Conservation (phyloP, 345 rosid species). For the Brassica juncea region DNA sequence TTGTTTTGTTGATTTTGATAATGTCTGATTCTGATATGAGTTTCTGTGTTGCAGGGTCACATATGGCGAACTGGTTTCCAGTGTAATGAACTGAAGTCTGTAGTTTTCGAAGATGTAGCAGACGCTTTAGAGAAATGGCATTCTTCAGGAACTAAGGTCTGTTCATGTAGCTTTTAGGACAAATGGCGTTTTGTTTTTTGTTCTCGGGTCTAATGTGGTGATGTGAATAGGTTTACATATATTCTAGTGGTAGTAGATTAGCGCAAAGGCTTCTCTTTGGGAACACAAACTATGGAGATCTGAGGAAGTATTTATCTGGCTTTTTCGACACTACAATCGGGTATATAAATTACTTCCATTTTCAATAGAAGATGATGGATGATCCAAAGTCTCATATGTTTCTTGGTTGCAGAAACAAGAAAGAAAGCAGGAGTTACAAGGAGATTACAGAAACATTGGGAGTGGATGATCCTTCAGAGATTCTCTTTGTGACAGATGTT, state of each 20-base stretch:
- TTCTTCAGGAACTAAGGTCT: slow-evolving; percentile 76
- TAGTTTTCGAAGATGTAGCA: slow-evolving; percentile 84
- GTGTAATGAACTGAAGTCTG: slow-evolving; percentile 71
- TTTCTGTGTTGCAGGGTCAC: slow-evolving; percentile 68
- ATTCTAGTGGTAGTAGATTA: slow-evolving; percentile 96
- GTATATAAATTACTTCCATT: slow-evolving; percentile 40
- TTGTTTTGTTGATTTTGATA: neutral
- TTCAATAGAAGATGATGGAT: neutral
- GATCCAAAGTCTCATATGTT: neutral
- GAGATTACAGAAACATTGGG: slow-evolving; percentile 77
- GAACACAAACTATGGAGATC: slow-evolving; percentile 76
- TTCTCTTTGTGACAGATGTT: slow-evolving; percentile 79
- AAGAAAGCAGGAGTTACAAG: slow-evolving; percentile 65
- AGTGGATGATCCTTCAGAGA: slow-evolving; percentile 80
- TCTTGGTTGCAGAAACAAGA: slow-evolving; percentile 66
- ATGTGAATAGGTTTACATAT: slow-evolving; percentile 71
- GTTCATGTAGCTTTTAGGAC: slow-evolving; percentile 5
- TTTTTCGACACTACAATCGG: slow-evolving; percentile 85
- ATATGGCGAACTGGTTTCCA: slow-evolving; percentile 91
- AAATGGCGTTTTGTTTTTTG: neutral
- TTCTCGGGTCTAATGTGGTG: neutral
- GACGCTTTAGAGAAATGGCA: slow-evolving; percentile 88
- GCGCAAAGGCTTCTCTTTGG: slow-evolving; percentile 93
- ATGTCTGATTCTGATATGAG: slow-evolving; percentile 1
- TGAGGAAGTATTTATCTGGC: slow-evolving; percentile 78